Evolutionary conservation across 805 yeast species (phyloP), one percentile per base, ranked within the genome.

Genomic region (Hanseniaspora vineae): DNA sequence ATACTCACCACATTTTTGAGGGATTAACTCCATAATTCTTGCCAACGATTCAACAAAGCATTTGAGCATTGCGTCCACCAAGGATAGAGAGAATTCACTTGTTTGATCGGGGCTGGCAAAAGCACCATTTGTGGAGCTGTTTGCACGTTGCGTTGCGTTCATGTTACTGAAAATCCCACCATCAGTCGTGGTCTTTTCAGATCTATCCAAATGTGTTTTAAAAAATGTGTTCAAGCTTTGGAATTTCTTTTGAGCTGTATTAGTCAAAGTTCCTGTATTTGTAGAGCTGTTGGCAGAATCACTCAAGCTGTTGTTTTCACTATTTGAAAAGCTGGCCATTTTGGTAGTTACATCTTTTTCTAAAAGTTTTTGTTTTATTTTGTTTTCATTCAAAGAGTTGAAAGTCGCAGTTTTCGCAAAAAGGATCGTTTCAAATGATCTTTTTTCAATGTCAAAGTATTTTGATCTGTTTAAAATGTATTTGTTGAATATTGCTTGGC

Each of bases 1-100:
- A 56, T 79, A 76, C 42, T 74, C 80, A 6, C 81, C 73, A 2
- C 84, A 69, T 49, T 74, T 78, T 29, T 67, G 66, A 1, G 90
- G 85, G 0, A 80, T 71, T 37, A 86, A 67, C 59, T 87, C 96
- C 56, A 85, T 72, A 3, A 82, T 70, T 58, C 96, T 71, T 2
- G 89, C 81, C 4, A 87, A 69, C 1, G 89, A 73, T 63, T 88
- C 97, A 35, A 86, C 81, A 8, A 81, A 74, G 15, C 84, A 75
- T 53, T 79, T 80, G 39, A 87, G 66, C 49, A 85, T 74, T 2
- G 70, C 66, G 53, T 85, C 89, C 2, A 84, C 78, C 23, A 70
- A 66, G 14, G 65, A 55, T 6, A 81, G 58, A 31, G 64, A 59
- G 39, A 72, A 58, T 31, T 59, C 58, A 2, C 49, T 57, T 54